A percentile compares a stretch with the other conserved stretches of the same genome.
These are phyloP conservation scores for Recurvomyces mirabilis DNA, from an alignment of 495 filamentous ascomycete genomes.

Conservation along the genomic window DNA sequence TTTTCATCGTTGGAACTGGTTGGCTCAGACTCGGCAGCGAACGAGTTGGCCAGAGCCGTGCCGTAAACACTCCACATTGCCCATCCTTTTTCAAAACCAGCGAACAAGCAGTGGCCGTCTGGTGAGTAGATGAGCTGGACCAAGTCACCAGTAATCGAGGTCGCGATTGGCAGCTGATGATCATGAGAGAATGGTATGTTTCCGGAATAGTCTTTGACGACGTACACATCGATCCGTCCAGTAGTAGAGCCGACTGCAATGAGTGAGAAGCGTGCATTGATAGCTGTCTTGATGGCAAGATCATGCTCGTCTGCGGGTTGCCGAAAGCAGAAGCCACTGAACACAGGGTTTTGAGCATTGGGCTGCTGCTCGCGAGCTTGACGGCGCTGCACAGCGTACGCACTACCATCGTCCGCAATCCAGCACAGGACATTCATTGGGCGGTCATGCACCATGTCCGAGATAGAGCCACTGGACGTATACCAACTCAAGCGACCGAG, in stretches of 20 bases:
- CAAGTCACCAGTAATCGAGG: conserved; percentile 51
- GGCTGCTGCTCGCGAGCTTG: conserved; percentile 21
- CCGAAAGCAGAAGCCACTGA: conserved; percentile 87
- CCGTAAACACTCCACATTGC: conserved; percentile 95
- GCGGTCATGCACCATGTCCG: conserved; percentile 88
- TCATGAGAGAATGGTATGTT: conserved; percentile 85
- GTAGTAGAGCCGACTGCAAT: conserved; percentile 77
- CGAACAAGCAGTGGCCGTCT: conserved; percentile 93
- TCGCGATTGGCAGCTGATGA: conserved; percentile 54
- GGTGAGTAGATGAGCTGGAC: conserved; percentile 79
- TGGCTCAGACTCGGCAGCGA: conserved; percentile 53
- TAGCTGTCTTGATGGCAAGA: conserved; percentile 59
- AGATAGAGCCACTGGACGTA: conserved; percentile 55
- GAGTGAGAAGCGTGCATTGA: conserved; percentile 90
- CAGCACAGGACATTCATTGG: conserved; percentile 95
- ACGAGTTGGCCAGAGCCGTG: conserved; percentile 73
- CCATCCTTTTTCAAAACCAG: conserved; percentile 89
- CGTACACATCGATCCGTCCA: conserved; percentile 76
- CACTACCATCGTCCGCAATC: conserved; percentile 81
- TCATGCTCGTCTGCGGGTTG: conserved; percentile 47
- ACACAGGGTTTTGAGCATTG: conserved; percentile 49
- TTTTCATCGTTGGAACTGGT: conserved; percentile 57
- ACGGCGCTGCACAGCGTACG: conserved; percentile 77
- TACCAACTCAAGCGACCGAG: conserved; percentile 78
- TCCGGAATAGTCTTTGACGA: conserved; percentile 81